A percentile compares a stretch with the other conserved stretches of the same genome.
These are phyloP conservation scores for Alternaria atra DNA, from an alignment of 2,329 filamentous ascomycete species.

Conservation along the genomic window DNA sequence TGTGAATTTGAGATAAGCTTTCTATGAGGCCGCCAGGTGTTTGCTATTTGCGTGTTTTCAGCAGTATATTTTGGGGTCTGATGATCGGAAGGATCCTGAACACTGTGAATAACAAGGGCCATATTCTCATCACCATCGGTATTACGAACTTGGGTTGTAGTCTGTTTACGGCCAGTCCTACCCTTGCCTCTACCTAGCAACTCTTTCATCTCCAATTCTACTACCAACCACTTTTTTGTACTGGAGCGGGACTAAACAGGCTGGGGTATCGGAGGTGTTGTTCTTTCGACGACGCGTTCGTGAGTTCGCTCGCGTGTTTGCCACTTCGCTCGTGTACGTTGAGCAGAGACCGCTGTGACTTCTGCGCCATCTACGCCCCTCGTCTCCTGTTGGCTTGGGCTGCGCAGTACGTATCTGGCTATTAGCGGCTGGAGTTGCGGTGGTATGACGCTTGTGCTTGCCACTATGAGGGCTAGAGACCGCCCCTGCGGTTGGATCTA, in stretches of 20 bases:
- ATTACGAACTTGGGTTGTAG: background rate
- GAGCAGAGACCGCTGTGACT: background rate
- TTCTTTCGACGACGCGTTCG: background rate
- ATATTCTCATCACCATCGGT: background rate
- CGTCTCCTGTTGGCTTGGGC: background rate
- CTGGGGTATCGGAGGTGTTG: background rate
- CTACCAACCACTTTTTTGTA: background rate
- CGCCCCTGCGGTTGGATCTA: background rate
- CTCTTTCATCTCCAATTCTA: background rate
- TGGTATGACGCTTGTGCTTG: background rate
- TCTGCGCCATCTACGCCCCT: background rate
- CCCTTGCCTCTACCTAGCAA: background rate
- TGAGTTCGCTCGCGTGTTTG: background rate
- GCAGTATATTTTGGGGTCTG: background rate
- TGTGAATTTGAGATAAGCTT: background rate
- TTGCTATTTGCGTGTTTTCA: background rate
- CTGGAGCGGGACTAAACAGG: background rate
- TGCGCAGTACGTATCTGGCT: background rate
- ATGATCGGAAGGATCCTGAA: background rate
- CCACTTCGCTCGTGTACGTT: background rate
- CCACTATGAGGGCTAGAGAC: background rate
- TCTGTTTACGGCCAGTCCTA: background rate
- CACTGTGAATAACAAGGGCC: background rate
- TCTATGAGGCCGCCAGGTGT: background rate
- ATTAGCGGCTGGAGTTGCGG: background rate